phyloP scores from a whole-genome alignment of 306 rosid species.

The Carpinus viminea region DNA sequence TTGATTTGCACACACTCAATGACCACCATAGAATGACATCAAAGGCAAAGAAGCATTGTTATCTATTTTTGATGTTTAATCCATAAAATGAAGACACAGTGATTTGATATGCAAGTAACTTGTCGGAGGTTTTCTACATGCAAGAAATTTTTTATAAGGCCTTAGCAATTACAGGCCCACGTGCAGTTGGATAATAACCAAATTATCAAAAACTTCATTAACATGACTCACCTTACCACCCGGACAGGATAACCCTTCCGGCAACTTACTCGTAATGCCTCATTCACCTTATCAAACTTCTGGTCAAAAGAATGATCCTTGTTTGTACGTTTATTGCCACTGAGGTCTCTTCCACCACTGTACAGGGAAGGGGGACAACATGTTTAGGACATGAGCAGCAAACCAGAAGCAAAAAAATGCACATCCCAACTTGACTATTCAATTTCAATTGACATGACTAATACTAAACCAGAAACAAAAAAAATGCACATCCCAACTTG shows the following conservation, averaged over 20 bases:
- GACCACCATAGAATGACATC: background rate
- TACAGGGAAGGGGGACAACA: background rate
- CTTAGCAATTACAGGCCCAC: background rate
- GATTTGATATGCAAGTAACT: background rate
- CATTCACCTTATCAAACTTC: constrained; percentile 56
- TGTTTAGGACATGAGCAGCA: background rate
- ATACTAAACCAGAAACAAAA: too few relatives aligned
- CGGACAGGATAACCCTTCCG: constrained; percentile 75
- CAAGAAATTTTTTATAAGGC: background rate
- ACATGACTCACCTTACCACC: constrained; percentile 60
- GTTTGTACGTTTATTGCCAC: constrained; percentile 68
- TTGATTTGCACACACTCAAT: background rate
- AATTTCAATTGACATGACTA: background rate
- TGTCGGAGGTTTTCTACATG: background rate
- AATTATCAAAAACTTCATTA: background rate
- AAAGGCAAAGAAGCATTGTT: background rate
- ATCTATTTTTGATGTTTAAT: background rate
- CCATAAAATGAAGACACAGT: background rate
- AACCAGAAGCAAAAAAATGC: background rate
- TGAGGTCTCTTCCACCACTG: constrained; percentile 80
- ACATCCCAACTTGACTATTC: background rate
- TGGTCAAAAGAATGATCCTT: constrained; percentile 69
- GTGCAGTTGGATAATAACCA: background rate
- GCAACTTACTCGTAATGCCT: constrained; percentile 69
- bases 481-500: background rate